Evolutionary conservation across 352 stramenopile genomes (phyloP).

Genomic region (Peronospora farinosa): DNA sequence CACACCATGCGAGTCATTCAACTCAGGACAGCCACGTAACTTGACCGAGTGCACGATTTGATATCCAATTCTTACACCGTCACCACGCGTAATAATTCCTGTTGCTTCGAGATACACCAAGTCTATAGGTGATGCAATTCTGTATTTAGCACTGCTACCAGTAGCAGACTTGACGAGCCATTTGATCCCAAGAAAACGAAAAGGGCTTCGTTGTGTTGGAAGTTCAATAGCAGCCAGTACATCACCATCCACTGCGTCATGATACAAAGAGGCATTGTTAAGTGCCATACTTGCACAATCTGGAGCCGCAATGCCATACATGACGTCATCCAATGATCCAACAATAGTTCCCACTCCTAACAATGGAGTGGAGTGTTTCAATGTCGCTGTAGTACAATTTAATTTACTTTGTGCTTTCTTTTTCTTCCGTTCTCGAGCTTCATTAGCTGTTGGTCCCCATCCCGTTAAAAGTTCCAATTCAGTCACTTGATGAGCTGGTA

Average conservation of each 20-base stretch:
- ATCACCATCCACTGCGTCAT: constrained; percentile 49
- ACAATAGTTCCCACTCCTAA: constrained; percentile 40
- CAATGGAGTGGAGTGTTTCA: constrained; percentile 26
- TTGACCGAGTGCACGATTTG: constrained; percentile 60
- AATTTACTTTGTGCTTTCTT: constrained; percentile 22
- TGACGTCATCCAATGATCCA: constrained; percentile 48
- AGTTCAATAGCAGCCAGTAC: constrained; percentile 53
- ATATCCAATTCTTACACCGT: constrained; percentile 56
- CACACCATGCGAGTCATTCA: constrained; percentile 28
- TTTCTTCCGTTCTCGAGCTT: constrained; percentile 27
- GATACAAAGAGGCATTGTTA: constrained; percentile 36
- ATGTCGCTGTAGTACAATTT: background rate
- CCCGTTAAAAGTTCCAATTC: constrained; percentile 32
- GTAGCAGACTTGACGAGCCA: constrained; percentile 52
- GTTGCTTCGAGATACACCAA: constrained; percentile 66
- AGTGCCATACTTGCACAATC: constrained; percentile 55
- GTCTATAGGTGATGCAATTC: constrained; percentile 37
- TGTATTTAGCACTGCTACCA: constrained; percentile 33
- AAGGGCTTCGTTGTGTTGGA: constrained; percentile 49
- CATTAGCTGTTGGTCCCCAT: constrained; percentile 30
- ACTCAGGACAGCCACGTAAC: constrained; percentile 32
- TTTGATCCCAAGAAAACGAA: constrained; percentile 62
- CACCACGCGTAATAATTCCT: constrained; percentile 42
- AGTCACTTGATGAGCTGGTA: constrained; percentile 21
- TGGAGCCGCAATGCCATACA: constrained; percentile 48